Evolutionary conservation across 2,329 filamentous ascomycete genomes (phyloP).

Genomic region (Davidsoniella australis): DNA sequence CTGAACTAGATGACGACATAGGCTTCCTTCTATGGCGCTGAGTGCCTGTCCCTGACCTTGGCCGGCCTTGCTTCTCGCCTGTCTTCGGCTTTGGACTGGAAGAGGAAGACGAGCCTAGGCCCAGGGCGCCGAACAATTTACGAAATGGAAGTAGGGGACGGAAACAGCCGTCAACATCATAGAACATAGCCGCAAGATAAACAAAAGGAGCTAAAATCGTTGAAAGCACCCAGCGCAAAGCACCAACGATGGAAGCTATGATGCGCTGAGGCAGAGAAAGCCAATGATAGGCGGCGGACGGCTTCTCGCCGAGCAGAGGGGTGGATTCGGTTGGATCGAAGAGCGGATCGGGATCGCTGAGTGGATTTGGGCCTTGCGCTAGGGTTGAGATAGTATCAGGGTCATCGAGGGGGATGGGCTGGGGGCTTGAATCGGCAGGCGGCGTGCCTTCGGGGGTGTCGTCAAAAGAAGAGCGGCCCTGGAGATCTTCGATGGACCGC

Average conservation of each 20-base stretch:
- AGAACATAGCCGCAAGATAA: conserved; percentile 70
- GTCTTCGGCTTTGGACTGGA: not conserved
- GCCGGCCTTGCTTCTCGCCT: not conserved
- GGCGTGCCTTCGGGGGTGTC: conserved; percentile 19
- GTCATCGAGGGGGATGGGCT: conserved; percentile 21
- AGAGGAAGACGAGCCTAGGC: not conserved
- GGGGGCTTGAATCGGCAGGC: not conserved
- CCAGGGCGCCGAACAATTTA: conserved; percentile 32
- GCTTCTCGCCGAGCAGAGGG: conserved; percentile 31
- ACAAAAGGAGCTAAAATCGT: conserved; percentile 65
- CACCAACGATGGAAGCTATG: conserved; percentile 53
- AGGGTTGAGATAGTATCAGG: conserved; percentile 8
- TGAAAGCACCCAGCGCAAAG: conserved; percentile 61
- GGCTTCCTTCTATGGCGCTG: conserved; percentile 5
- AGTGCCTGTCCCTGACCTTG: not conserved
- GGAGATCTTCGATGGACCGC: conserved; percentile 18
- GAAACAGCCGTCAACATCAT: conserved; percentile 63
- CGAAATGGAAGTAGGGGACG: conserved; percentile 58
- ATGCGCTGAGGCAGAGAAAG: conserved; percentile 49
- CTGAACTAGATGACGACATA: not conserved
- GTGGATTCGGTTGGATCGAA: conserved; percentile 40
- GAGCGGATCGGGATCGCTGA: conserved; percentile 19
- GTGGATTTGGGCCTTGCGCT: conserved; percentile 13
- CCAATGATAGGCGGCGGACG: conserved; percentile 24
- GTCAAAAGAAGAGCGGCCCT: conserved; percentile 21